Evolutionary conservation across 2,329 filamentous ascomycete genomes (phyloP).

Genomic region (Didymella segeticola): DNA sequence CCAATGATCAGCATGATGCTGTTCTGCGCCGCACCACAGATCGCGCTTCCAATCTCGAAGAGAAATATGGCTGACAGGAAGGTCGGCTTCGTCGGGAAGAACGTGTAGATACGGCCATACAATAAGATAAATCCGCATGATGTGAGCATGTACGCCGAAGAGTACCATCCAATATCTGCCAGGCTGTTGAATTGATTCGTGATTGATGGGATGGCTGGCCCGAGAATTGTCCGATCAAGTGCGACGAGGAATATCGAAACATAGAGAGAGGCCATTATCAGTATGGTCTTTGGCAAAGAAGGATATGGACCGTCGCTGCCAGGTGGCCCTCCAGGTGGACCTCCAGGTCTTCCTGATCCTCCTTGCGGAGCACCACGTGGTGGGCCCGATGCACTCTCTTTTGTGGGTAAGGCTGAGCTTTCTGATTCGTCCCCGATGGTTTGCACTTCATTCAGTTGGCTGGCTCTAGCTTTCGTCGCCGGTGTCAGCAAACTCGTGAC

Average conservation of each 20-base stretch:
- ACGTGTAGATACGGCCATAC: slow-evolving; percentile 56
- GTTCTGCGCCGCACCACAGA: slow-evolving; percentile 57
- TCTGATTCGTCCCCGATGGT: slow-evolving; percentile 11
- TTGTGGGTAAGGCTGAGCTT: not conserved
- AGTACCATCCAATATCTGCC: slow-evolving; percentile 55
- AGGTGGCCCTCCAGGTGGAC: not conserved
- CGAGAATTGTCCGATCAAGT: slow-evolving; percentile 54
- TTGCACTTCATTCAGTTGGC: slow-evolving; percentile 17
- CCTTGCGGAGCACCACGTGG: not conserved
- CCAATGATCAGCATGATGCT: slow-evolving; percentile 42
- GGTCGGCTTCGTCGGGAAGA: slow-evolving; percentile 57
- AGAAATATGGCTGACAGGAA: slow-evolving; percentile 58
- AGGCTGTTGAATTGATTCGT: slow-evolving; percentile 54
- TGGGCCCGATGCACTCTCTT: not conserved
- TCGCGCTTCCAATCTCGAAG: slow-evolving; percentile 59
- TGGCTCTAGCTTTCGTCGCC: slow-evolving; percentile 14
- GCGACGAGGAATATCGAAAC: slow-evolving; percentile 45
- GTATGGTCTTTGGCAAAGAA: slow-evolving; percentile 30
- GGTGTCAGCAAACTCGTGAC: slow-evolving; percentile 14
- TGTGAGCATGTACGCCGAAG: slow-evolving; percentile 49
- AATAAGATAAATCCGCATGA: slow-evolving; percentile 51
- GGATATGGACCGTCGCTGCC: slow-evolving; percentile 23
- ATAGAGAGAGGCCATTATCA: slow-evolving; percentile 42
- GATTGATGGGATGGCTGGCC: slow-evolving; percentile 55
- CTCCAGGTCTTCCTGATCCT: not conserved